A percentile compares a stretch with the other conserved stretches of the same genome.
These are phyloP conservation scores for Skeletonema costatum DNA, from an alignment of 108 stramenopile species.

Conservation along the genomic window DNA sequence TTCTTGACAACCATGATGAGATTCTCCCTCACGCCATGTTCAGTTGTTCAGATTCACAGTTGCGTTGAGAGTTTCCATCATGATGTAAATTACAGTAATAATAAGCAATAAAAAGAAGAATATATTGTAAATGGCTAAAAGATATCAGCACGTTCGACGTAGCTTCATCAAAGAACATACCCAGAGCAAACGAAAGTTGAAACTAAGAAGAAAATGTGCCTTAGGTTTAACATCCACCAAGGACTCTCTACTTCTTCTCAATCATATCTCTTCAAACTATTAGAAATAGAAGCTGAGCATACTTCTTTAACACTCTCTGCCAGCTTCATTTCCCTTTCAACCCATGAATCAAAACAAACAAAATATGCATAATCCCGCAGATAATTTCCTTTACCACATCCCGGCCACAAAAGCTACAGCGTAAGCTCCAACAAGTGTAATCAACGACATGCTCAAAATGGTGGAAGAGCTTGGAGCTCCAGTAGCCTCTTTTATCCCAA, in stretches of 20 bases:
- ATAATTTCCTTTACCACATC: neutral
- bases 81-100: slow-evolving; percentile 2
- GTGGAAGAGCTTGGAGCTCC: neutral
- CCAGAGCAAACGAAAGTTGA: too few relatives aligned
- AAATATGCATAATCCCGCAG: neutral
- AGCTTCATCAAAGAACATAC: too few relatives aligned
- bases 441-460: neutral
- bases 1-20: neutral
- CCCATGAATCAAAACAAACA: neutral
- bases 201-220: too few relatives aligned
- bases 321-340: neutral
- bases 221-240: too few relatives aligned
- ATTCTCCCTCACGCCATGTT: neutral
- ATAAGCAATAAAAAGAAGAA: neutral
- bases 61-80: neutral
- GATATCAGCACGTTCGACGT: too few relatives aligned
- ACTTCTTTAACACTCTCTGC: too few relatives aligned
- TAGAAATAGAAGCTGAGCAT: too few relatives aligned
- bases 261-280: too few relatives aligned
- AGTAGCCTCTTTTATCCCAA: too few relatives aligned
- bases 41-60: neutral
- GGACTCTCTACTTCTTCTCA: too few relatives aligned
- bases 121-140: neutral
- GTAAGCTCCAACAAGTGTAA: neutral
- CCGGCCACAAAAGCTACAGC: neutral